Conservation (phyloP, 1,284 basidiomycete species). For the Microbotryum silenes-acaulis region DNA sequence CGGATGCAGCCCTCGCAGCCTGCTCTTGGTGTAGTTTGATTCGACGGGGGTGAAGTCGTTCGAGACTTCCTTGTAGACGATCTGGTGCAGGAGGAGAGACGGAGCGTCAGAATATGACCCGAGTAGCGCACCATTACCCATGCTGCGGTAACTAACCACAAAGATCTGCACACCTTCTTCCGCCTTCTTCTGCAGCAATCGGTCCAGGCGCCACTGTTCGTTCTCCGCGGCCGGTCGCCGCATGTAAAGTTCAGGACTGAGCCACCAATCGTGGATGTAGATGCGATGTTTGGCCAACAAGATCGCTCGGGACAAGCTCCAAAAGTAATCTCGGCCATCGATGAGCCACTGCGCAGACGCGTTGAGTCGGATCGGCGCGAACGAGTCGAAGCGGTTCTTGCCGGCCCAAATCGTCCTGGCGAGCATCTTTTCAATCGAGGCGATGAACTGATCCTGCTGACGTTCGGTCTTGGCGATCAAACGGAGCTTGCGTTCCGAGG, state of each 20-base stretch:
- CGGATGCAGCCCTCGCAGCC: conserved; percentile 72
- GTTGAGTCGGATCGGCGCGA: conserved; percentile 86
- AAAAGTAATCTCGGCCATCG: conserved; percentile 96
- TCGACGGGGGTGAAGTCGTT: conserved; percentile 67
- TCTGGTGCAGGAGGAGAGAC: too few relatives aligned
- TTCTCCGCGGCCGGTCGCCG: conserved; percentile 36
- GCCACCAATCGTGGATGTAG: conserved; percentile 89
- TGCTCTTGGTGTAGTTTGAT: conserved; percentile 77
- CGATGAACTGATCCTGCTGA: conserved; percentile 97
- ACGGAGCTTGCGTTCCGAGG: conserved; percentile 83
- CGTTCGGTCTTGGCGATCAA: conserved; percentile 85
- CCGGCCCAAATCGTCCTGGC: conserved; percentile 70
- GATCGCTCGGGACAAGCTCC: conserved; percentile 92
- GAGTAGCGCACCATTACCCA: too few relatives aligned
- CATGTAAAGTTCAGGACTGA: conserved; percentile 55
- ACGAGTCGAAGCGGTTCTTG: conserved; percentile 82
- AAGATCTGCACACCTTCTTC: conserved; percentile 94
- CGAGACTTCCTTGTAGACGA: conserved; percentile 92
- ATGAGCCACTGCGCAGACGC: conserved; percentile 97
- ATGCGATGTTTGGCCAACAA: conserved; percentile 72
- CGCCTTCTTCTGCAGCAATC: conserved; percentile 81
- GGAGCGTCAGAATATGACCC: too few relatives aligned
- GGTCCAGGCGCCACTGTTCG: conserved; percentile 77
- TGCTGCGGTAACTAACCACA: conserved; percentile 52
- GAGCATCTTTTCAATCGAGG: conserved; percentile 77